phyloP scores from a whole-genome alignment of 805 yeast species.

The Suhomyces canberraensis region DNA sequence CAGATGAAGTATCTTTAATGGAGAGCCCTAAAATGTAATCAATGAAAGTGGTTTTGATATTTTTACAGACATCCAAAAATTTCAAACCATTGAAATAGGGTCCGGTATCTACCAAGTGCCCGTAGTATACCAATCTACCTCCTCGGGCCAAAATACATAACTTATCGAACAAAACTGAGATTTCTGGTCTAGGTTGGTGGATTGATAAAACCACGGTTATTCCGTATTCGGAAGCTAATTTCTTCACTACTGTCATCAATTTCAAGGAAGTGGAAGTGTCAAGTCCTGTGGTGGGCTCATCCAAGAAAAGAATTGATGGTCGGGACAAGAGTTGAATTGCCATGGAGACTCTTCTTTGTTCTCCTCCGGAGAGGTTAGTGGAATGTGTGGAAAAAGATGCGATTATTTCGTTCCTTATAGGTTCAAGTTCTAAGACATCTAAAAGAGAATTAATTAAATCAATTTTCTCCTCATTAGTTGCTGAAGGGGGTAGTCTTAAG shows the following conservation, averaged over 20 bases:
- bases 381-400: conserved; percentile 48
- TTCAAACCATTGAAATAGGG: conserved; percentile 43
- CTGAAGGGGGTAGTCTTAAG: conserved; percentile 53
- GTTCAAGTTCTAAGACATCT: conserved; percentile 61
- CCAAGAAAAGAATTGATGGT: conserved; percentile 74
- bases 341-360: conserved; percentile 70
- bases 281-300: conserved; percentile 86
- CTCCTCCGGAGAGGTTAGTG: conserved; percentile 79
- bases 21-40: conserved; percentile 37
- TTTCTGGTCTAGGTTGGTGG: conserved; percentile 83
- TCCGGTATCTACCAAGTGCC: conserved; percentile 41
- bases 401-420: conserved; percentile 57
- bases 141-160: conserved; percentile 61
- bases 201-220: conserved; percentile 73
- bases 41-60: conserved; percentile 12
- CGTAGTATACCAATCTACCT: conserved; percentile 49
- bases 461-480: conserved; percentile 41
- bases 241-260: conserved; percentile 57
- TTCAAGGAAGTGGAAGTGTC: conserved; percentile 75
- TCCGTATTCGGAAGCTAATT: conserved; percentile 48
- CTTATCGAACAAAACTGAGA: conserved; percentile 63
- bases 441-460: conserved; percentile 58
- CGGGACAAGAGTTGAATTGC: conserved; percentile 75
- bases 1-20: conserved; percentile 31
- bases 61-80: conserved; percentile 11